These are phyloP conservation scores for Gossypium herbaceum DNA, from an alignment of 345 rosid genomes.

Conservation along the genomic window DNA sequence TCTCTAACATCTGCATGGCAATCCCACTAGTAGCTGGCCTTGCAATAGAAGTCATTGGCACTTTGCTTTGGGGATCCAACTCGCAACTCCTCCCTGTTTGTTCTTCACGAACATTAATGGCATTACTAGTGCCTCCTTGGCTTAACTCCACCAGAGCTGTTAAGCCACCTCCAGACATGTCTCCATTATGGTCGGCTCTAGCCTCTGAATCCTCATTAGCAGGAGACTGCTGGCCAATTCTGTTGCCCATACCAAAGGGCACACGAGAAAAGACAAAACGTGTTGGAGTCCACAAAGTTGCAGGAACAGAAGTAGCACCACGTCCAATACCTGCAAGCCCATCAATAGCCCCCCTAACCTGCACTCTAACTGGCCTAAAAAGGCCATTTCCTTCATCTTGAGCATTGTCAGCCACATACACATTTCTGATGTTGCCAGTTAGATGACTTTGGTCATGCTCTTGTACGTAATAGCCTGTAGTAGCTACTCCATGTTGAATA, in stretches of 20 bases:
- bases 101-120: constrained; percentile 46
- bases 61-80: constrained; percentile 40
- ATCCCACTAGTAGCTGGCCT: constrained; percentile 45
- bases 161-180: constrained; percentile 79
- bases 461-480: constrained; percentile 60
- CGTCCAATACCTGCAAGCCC: constrained; percentile 98
- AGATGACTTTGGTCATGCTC: constrained; percentile 63
- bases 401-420: constrained; percentile 61
- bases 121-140: constrained; percentile 54
- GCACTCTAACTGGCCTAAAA: constrained; percentile 83
- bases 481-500: constrained; percentile 49
- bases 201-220: constrained; percentile 82
- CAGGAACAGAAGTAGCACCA: constrained; percentile 72
- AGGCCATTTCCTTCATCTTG: constrained; percentile 71
- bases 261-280: constrained; percentile 91
- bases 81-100: constrained; percentile 52
- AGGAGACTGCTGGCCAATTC: constrained; percentile 73
- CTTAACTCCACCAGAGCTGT: constrained; percentile 84
- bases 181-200: constrained; percentile 71
- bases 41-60: constrained; percentile 40
- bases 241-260: constrained; percentile 66
- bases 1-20: constrained; percentile 62
- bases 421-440: constrained; percentile 54
- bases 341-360: constrained; percentile 83
- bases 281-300: constrained; percentile 83